Conservation (phyloP, 805 yeast species). For the Metschnikowia kunwiensis region DNA sequence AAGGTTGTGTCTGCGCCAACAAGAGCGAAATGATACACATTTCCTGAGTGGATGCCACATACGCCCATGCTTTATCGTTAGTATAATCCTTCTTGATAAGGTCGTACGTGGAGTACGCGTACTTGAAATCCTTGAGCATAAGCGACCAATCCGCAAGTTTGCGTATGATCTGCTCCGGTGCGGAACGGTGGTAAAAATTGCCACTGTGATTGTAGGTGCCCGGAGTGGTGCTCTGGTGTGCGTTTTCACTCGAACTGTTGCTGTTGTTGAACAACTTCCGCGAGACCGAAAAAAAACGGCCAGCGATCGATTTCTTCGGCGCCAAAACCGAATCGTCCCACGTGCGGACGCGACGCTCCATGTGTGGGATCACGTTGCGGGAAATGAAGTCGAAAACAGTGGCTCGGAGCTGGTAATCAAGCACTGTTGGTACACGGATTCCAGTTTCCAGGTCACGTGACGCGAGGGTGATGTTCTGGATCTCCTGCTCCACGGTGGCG, state of each 20-base stretch:
- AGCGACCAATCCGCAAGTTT: constrained; percentile 90
- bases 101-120: constrained; percentile 82
- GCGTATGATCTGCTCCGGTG: constrained; percentile 72
- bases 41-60: constrained; percentile 83
- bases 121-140: constrained; percentile 84
- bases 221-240: constrained; percentile 17
- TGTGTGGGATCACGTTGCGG: constrained; percentile 66
- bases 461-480: constrained; percentile 34
- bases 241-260: constrained; percentile 21
- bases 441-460: background rate
- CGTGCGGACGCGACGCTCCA: constrained; percentile 73
- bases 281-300: constrained; percentile 66
- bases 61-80: constrained; percentile 75
- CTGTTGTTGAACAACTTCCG: constrained; percentile 50
- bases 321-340: constrained; percentile 85
- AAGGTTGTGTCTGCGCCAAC: constrained; percentile 49
- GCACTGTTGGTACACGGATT: constrained; percentile 29
- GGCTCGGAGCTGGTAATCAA: constrained; percentile 38
- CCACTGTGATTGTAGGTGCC: constrained; percentile 46
- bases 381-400: constrained; percentile 47
- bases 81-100: constrained; percentile 72
- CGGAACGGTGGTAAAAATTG: constrained; percentile 57
- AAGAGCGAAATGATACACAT: constrained; percentile 75
- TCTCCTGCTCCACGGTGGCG: constrained; percentile 50
- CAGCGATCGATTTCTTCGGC: constrained; percentile 74